A percentile compares a stretch with the other conserved stretches of the same genome.
Evolutionary conservation across 208 protist genomes (phyloP).

Genomic region (Crithidia thermophila): DNA sequence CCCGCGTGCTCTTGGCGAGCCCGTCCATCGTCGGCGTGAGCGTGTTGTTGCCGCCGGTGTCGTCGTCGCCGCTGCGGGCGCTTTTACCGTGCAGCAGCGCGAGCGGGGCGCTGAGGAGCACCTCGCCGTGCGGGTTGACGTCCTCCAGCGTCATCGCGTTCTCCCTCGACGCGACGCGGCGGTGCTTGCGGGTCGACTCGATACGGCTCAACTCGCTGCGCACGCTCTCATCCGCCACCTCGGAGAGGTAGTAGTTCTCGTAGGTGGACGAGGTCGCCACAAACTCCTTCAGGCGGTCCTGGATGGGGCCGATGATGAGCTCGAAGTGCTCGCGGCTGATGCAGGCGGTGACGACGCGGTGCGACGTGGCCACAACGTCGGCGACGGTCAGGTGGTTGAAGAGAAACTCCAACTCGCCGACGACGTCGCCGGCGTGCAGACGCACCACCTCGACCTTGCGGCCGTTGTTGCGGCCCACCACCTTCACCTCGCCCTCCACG

Average conservation of each 20-base stretch:
- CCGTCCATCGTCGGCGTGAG: neutral
- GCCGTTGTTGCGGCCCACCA: slow-evolving; percentile 71
- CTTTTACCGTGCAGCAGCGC: slow-evolving; percentile 30
- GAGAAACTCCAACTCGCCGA: slow-evolving; percentile 93
- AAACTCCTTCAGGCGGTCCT: slow-evolving; percentile 83
- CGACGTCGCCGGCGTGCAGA: slow-evolving; percentile 65
- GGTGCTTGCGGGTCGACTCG: slow-evolving; percentile 34
- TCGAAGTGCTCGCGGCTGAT: slow-evolving; percentile 91
- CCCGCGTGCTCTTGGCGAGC: neutral
- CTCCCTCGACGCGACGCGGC: slow-evolving; percentile 30
- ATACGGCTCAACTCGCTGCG: slow-evolving; percentile 61
- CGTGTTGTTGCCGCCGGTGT: neutral
- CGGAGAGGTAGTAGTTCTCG: slow-evolving; percentile 62
- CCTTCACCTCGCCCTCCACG: slow-evolving; percentile 75
- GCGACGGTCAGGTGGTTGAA: slow-evolving; percentile 83
- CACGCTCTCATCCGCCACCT: slow-evolving; percentile 63
- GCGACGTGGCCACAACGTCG: slow-evolving; percentile 79
- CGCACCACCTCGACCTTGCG: slow-evolving; percentile 69
- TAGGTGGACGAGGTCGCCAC: slow-evolving; percentile 66
- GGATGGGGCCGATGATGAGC: slow-evolving; percentile 81
- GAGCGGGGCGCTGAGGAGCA: slow-evolving; percentile 39
- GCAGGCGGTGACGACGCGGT: slow-evolving; percentile 55
- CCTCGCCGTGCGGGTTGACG: slow-evolving; percentile 49
- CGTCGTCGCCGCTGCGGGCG: slow-evolving; percentile 12
- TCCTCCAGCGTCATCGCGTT: slow-evolving; percentile 21